phyloP scores from a whole-genome alignment of 2,329 filamentous ascomycete species.

The Xylaria sp. region DNA sequence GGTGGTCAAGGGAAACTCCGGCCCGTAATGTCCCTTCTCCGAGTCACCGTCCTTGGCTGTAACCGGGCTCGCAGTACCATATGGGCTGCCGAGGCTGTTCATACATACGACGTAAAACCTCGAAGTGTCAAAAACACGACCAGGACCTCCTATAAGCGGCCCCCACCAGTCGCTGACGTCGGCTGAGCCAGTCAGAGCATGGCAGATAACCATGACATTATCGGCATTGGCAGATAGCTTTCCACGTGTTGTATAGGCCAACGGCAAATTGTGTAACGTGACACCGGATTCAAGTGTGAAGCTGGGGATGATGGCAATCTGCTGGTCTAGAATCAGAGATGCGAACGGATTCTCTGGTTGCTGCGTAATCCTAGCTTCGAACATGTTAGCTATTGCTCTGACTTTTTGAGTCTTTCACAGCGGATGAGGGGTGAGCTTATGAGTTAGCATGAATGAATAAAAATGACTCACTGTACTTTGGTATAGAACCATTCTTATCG shows the following conservation, averaged over 20 bases:
- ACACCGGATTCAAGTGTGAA: conserved; percentile 95
- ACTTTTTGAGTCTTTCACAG: background rate
- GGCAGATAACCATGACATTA: conserved; percentile 81
- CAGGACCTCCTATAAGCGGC: conserved; percentile 79
- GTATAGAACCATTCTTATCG: conserved; percentile 37
- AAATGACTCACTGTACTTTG: conserved; percentile 50
- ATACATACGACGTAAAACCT: conserved; percentile 88
- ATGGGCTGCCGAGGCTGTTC: conserved; percentile 86
- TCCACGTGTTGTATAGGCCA: conserved; percentile 74
- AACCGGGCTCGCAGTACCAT: conserved; percentile 87
- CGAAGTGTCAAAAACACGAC: conserved; percentile 82
- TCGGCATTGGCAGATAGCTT: conserved; percentile 67
- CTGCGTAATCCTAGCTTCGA: conserved; percentile 70
- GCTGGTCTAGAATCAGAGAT: conserved; percentile 85
- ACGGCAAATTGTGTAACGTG: conserved; percentile 77
- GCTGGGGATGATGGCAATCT: conserved; percentile 84
- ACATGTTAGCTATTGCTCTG: conserved; percentile 69
- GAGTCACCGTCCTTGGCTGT: conserved; percentile 86
- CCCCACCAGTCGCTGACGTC: conserved; percentile 93
- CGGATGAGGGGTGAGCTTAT: background rate
- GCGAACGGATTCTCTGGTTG: conserved; percentile 95
- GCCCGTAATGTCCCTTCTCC: conserved; percentile 82
- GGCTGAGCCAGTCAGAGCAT: conserved; percentile 85
- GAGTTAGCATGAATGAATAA: conserved; percentile 3
- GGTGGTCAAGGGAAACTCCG: conserved; percentile 95